These are phyloP conservation scores for Phytophthora pisi DNA, from an alignment of 352 stramenopile species.

Conservation along the genomic window DNA sequence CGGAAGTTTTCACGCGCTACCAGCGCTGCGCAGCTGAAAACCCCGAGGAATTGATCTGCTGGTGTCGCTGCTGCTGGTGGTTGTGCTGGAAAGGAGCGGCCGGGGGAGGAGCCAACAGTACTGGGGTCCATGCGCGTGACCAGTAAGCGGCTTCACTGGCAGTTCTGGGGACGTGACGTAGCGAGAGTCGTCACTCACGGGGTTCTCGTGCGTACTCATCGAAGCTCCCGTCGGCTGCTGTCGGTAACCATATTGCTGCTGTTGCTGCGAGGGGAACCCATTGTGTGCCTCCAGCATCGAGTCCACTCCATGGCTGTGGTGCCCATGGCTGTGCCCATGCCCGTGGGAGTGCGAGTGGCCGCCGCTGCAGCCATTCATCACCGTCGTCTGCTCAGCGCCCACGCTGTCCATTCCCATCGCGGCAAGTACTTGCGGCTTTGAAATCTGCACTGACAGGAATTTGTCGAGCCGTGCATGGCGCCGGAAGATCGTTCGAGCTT, in stretches of 20 bases:
- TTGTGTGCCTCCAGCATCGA: conserved; percentile 8
- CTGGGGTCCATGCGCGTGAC: conserved; percentile 14
- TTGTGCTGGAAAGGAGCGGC: conserved; percentile 6
- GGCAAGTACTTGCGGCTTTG: conserved; percentile 43
- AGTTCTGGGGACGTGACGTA: conserved; percentile 18
- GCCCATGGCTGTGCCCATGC: conserved; percentile 27
- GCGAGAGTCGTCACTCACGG: conserved; percentile 56
- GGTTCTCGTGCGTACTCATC: conserved; percentile 75
- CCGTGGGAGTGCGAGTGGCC: conserved; percentile 21
- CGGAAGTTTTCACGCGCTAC: conserved; percentile 12
- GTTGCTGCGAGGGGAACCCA: conserved; percentile 19
- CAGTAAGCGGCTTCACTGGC: conserved; percentile 14
- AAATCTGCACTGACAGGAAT: conserved; percentile 71
- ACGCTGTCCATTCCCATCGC: conserved; percentile 9
- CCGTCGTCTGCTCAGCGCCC: conserved; percentile 5
- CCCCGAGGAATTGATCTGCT: conserved; percentile 10
- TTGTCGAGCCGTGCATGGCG: conserved; percentile 44
- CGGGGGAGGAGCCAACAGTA: conserved; percentile 3
- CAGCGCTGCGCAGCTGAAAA: conserved; percentile 24
- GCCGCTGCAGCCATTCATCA: conserved; percentile 26
- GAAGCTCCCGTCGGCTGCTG: conserved; percentile 25
- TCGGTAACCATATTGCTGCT: conserved; percentile 18
- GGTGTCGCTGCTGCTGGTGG: conserved; percentile 25
- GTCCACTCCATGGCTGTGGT: conserved; percentile 28
- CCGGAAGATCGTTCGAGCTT: conserved; percentile 57